A percentile compares a stretch with the other conserved stretches of the same genome.
These are phyloP conservation scores for Acanthamoeba sp. DNA, from an alignment of 208 protist species.

Conservation along the genomic window DNA sequence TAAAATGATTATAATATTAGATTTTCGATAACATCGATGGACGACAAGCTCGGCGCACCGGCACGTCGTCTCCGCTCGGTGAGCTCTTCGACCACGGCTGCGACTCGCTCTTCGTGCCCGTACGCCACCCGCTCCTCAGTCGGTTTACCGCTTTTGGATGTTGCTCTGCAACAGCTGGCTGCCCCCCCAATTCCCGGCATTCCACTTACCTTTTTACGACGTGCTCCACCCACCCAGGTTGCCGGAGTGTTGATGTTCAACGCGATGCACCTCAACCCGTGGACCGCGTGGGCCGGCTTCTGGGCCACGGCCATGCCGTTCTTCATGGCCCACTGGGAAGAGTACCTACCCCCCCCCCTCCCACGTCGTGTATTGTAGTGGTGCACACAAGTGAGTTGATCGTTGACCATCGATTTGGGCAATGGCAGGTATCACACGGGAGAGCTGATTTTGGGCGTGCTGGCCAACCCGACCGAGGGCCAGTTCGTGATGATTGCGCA, in stretches of 20 bases:
- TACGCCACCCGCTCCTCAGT: too few species aligned
- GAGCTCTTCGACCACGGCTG: conserved; percentile 96
- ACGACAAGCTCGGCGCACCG: conserved; percentile 95
- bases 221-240: neutral
- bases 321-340: conserved; percentile 85
- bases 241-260: conserved; percentile 41
- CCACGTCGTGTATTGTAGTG: neutral
- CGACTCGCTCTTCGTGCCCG: conserved; percentile 67
- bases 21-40: conserved; percentile 97
- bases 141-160: too few species aligned
- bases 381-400: neutral
- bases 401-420: neutral
- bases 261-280: conserved; percentile 29
- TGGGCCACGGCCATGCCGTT: conserved; percentile 78
- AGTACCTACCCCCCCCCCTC: conserved; percentile 68
- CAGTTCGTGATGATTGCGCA: conserved; percentile 48
- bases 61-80: conserved; percentile 93
- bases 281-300: conserved; percentile 73
- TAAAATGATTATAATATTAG: too few species aligned
- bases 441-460: conserved; percentile 63
- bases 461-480: conserved; percentile 71
- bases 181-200: too few species aligned
- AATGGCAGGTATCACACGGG: conserved; percentile 39
- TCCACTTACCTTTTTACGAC: neutral
- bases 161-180: too few species aligned